phyloP scores from a whole-genome alignment of 306 rosid genomes.

The Abrus pulchellus region DNA sequence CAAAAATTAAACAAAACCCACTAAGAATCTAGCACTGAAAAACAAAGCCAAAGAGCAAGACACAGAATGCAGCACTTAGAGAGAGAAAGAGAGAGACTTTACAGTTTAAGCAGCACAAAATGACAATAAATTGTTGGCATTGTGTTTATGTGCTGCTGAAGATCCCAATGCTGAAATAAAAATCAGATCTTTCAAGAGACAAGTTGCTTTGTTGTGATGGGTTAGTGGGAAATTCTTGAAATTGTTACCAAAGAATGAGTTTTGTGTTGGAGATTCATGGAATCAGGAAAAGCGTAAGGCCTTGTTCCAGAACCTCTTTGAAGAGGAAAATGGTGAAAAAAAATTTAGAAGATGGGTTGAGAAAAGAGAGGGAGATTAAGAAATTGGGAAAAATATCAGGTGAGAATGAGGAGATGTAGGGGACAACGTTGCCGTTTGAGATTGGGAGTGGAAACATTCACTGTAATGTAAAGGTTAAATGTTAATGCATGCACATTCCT shows the following conservation, averaged over 20 bases:
- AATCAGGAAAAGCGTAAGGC: constrained; percentile 20
- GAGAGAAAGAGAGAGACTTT: constrained; percentile 30
- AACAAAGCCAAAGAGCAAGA: background rate
- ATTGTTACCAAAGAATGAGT: constrained; percentile 1
- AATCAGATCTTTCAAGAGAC: constrained; percentile 45
- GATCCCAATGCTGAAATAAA: constrained; percentile 4
- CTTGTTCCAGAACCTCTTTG: constrained; percentile 18
- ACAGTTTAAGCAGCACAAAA: constrained; percentile 36
- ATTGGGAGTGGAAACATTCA: constrained; percentile 40
- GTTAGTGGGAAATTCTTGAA: constrained; percentile 33
- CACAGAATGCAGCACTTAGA: background rate
- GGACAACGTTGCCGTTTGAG: constrained; percentile 22
- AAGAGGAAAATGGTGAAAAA: background rate
- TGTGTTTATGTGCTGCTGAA: constrained; percentile 16
- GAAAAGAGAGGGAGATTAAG: constrained; percentile 12
- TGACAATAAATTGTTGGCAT: constrained; percentile 42
- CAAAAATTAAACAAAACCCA: constrained; percentile 39
- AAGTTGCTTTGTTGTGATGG: constrained; percentile 41
- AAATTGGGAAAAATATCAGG: constrained; percentile 16
- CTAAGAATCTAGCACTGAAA: constrained; percentile 25
- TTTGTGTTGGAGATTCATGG: constrained; percentile 32
- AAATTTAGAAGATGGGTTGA: background rate
- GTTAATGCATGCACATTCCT: constrained; percentile 47
- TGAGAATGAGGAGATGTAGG: constrained; percentile 27
- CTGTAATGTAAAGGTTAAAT: background rate